These are phyloP conservation scores for Boletus pseudo-olivaceus DNA, from an alignment of 768 basidiomycete genomes.

Conservation along the genomic window DNA sequence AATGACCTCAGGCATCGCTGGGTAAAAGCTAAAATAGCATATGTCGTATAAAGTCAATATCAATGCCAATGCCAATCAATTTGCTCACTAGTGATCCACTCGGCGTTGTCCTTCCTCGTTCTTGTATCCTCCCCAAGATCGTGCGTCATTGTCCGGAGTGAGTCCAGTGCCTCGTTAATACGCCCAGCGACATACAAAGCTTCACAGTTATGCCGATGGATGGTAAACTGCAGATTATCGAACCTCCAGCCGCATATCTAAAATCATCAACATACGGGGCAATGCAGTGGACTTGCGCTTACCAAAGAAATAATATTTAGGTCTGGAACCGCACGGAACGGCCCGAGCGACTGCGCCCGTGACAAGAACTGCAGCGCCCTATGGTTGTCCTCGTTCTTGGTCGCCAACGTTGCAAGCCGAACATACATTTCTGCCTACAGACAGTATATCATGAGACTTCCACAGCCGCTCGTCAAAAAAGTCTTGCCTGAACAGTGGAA, in stretches of 20 bases:
- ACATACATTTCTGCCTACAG: slow-evolving; percentile 7
- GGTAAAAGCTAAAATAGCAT: background rate
- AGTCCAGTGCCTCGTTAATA: background rate
- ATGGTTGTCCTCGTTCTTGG: background rate
- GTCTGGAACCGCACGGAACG: background rate
- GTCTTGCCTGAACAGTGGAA: slow-evolving; percentile 4
- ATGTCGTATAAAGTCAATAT: background rate
- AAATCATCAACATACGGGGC: background rate
- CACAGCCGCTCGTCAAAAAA: background rate
- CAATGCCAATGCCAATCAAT: background rate
- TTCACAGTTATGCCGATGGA: slow-evolving; percentile 1
- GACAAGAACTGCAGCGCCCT: background rate
- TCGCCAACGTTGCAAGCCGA: slow-evolving; percentile 2
- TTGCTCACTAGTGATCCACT: slow-evolving; percentile 5
- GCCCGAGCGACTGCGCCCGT: slow-evolving; percentile 1
- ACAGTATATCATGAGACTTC: background rate
- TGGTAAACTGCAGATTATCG: slow-evolving; percentile 3
- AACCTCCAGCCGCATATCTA: slow-evolving; percentile 13
- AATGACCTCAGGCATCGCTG: background rate
- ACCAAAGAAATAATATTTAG: slow-evolving; percentile 1
- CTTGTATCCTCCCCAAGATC: background rate
- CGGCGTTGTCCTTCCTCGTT: background rate
- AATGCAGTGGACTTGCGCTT: background rate
- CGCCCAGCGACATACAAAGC: background rate
- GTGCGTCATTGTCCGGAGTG: background rate